Base-by-base conservation (phyloP, 1,284 basidiomycete genomes). In the Ceratobasidium sp. region DNA sequence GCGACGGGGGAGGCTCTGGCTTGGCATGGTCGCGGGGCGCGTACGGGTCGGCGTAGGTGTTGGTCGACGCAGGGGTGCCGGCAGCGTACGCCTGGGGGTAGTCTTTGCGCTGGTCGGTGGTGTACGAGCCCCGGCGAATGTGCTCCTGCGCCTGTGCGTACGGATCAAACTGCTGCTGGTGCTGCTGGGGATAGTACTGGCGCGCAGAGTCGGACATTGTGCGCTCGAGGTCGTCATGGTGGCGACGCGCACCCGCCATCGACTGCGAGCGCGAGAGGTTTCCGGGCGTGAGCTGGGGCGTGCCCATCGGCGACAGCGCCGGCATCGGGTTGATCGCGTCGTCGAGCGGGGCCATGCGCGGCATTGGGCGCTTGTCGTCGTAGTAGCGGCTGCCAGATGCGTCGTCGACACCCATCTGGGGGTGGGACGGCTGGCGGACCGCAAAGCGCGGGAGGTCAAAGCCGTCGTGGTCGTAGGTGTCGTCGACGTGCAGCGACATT, bases 191-290 rank as follows among this genome's bases (percentile, higher is more conserved):
- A 10, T 53, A 46, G 26, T 46, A 26, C 4, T 43, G 30, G 82
- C 10, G 81, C 78, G 73, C 80, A 76, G 74, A 86, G 59, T 84
- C 80, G 80, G 82, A 82, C 78, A 88, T 89, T 72, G 88, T 88
- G 71, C 87, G 86, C 77, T 92, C 91, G 55, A 92, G 80, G 82
- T 92, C 90, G 76, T 91, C 90, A 73, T 85, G 85, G 79, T 87
- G 87, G 30, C 55, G 55, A 76, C 87, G 87, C 71, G 87, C 84
- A 74, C 87, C 83, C 55, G 79, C 76, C 73, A 84, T 84, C 79
- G 43, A 73, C 79, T 90, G 88, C 50, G 75, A 88, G 86, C 76
- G 87, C 86, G 77, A 86, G 87, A 74, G 32, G 28, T 23, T 87
- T 0, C 43, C 45, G 34, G 83, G 62, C 86, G 81, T 69, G 84